Base-by-base conservation (phyloP, 768 basidiomycete species). In the Gelatoporia subvermispora region DNA sequence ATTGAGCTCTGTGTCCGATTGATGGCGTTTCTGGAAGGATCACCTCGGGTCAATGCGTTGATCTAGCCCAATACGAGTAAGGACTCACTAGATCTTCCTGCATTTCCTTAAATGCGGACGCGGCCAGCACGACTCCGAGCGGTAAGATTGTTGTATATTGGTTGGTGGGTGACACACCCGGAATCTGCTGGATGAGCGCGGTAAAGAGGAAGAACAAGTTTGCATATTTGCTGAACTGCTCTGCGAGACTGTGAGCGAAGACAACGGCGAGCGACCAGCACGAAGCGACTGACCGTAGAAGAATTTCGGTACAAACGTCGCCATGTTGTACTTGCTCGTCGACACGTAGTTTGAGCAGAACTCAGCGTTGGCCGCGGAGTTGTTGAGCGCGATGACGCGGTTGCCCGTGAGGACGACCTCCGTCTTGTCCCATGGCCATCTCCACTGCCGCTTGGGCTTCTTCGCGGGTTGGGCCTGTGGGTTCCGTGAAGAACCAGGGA, bases 121-220 rank as follows among this genome's bases (percentile, higher is more conserved):
- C 96, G 49, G 96, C 74, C 16, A 98, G 73, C 8, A 98, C 96
- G 28, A 89, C 76, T 3, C 77, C 82, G 38, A 99, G 80, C 15
- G 96, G 96, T 0, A 73, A 88, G 64, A 99, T 94, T 8, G 96
- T 99, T 2, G 96, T 99, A 65, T 89, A 99, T 50, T 70, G 75
- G 60, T 96, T 93, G 2, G 95, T 98, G 15, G 96, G 96, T 1
- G 96, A 99, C 7, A 99, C 94, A 58, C 84, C 90, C 15, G 96
- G 96, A 56, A 99, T 93, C 71, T 99, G 96, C 62, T 98, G 95
- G 42, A 98, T 98, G 68, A 78, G 85, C 17, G 92, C 92, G 24
- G 95, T 97, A 73, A 99, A 98, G 50, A 99, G 75, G 77, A 99
- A 99, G 76, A 99, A 99, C 52, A 98, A 45, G 64, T 99, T 98